Evolutionary conservation across 495 filamentous ascomycete species (phyloP).

Genomic region (Penicillium subrubescens): DNA sequence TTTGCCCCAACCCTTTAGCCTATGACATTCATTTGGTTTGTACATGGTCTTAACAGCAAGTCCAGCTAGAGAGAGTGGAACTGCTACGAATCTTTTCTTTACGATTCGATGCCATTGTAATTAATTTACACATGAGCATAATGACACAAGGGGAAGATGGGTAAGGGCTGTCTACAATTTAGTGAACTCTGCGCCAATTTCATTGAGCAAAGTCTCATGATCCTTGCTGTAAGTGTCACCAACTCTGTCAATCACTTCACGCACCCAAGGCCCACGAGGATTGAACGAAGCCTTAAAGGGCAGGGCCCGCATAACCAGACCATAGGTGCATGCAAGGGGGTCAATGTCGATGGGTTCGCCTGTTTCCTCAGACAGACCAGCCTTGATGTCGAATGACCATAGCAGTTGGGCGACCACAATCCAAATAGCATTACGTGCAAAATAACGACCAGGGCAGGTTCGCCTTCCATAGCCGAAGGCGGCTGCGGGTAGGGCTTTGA

Average conservation of each 20-base stretch:
- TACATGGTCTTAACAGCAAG: background rate
- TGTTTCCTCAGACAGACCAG: constrained; percentile 12
- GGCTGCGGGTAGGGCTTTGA: constrained; percentile 6
- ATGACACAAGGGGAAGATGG: background rate
- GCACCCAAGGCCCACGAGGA: constrained; percentile 24
- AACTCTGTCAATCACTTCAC: constrained; percentile 15
- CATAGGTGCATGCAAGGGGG: constrained; percentile 27
- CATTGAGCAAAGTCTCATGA: constrained; percentile 33
- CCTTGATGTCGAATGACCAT: constrained; percentile 36
- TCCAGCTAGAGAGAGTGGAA: too few species aligned
- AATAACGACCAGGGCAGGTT: constrained; percentile 29
- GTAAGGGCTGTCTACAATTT: constrained; percentile 13
- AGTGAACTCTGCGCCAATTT: constrained; percentile 27
- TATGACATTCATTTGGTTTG: background rate
- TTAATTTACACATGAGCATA: too few species aligned
- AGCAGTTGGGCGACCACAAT: constrained; percentile 29
- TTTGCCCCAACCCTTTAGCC: background rate
- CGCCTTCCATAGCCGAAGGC: constrained; percentile 36
- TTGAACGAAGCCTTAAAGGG: constrained; percentile 29
- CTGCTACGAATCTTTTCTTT: too few species aligned
- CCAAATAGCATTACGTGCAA: constrained; percentile 32
- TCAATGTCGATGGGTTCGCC: constrained; percentile 23
- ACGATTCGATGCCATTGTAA: too few species aligned
- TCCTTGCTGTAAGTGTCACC: constrained; percentile 26
- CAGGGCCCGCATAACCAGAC: constrained; percentile 27